These are phyloP conservation scores for Irpex lacteus DNA, from an alignment of 1,284 basidiomycete species.

Conservation along the genomic window DNA sequence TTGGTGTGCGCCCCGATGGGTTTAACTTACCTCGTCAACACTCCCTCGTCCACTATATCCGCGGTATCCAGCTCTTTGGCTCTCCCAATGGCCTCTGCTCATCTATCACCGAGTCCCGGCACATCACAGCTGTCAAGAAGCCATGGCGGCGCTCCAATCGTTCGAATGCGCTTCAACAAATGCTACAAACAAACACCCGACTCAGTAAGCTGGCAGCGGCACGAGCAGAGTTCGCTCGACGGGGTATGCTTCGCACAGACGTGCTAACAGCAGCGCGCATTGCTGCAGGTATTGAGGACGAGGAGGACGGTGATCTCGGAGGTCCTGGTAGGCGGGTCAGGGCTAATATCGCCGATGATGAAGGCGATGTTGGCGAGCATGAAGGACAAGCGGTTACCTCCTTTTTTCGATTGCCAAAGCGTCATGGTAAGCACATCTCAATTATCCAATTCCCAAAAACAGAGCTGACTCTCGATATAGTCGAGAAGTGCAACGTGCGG, in stretches of 20 bases:
- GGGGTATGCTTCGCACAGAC: constrained; percentile 21
- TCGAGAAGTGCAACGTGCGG: not conserved
- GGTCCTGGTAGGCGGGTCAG: too few relatives aligned
- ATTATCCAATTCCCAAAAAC: too few relatives aligned
- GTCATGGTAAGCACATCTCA: too few relatives aligned
- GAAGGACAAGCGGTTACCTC: not conserved
- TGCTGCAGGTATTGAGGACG: not conserved
- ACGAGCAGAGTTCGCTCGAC: constrained; percentile 17
- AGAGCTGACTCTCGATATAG: too few relatives aligned
- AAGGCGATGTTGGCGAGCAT: not conserved
- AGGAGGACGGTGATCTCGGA: not conserved
- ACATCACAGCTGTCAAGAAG: constrained; percentile 34
- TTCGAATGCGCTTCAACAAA: constrained; percentile 29
- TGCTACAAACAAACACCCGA: constrained; percentile 29
- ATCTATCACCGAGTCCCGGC: constrained; percentile 23
- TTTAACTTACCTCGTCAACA: constrained; percentile 27
- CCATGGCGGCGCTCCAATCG: constrained; percentile 31
- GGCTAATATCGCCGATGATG: not conserved
- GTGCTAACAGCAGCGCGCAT: not conserved
- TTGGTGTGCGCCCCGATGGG: not conserved
- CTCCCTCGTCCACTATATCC: constrained; percentile 18
- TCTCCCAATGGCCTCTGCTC: constrained; percentile 23
- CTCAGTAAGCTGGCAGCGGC: constrained; percentile 28
- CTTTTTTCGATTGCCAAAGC: not conserved
- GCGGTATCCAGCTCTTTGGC: constrained; percentile 17